Percentiles rank a stretch among this genome's conserved stretches.
These are phyloP conservation scores for Cryptococcus maquisensis DNA, from an alignment of 1,284 basidiomycete species.

Conservation along the genomic window DNA sequence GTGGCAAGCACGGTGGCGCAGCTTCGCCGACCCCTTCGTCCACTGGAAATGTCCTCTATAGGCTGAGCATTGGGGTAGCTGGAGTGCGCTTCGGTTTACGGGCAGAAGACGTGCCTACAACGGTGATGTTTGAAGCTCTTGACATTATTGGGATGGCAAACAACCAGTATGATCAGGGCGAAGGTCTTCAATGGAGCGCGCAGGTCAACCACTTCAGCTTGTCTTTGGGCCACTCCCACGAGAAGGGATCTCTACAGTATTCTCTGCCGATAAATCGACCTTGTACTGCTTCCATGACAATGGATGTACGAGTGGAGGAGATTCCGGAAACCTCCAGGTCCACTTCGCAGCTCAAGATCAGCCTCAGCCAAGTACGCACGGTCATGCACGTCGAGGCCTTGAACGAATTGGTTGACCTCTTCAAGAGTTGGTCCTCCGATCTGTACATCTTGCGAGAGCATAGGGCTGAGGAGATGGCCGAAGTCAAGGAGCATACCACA, in stretches of 20 bases:
- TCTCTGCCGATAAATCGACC: conserved; percentile 57
- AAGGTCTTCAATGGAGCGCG: conserved; percentile 37
- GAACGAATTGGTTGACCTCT: conserved; percentile 77
- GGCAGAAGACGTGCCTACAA: conserved; percentile 41
- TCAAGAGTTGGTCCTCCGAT: conserved; percentile 71
- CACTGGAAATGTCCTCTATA: conserved; percentile 10
- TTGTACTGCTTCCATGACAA: conserved; percentile 73
- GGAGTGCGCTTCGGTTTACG: conserved; percentile 39
- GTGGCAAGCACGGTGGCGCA: not conserved
- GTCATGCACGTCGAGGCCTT: conserved; percentile 89
- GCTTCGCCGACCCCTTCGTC: not conserved
- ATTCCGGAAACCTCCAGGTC: conserved; percentile 22
- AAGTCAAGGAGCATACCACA: conserved; percentile 74
- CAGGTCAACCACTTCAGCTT: conserved; percentile 41
- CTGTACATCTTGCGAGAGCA: conserved; percentile 66
- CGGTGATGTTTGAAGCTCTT: conserved; percentile 39
- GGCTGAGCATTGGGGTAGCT: conserved; percentile 27
- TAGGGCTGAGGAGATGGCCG: conserved; percentile 67
- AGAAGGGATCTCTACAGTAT: conserved; percentile 16
- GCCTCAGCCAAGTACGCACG: conserved; percentile 72
- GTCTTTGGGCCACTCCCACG: conserved; percentile 35
- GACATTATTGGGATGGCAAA: conserved; percentile 27
- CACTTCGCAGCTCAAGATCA: conserved; percentile 51
- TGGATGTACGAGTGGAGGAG: conserved; percentile 59
- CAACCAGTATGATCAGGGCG: conserved; percentile 16